Conservation (phyloP, 805 yeast species). For the Schizosaccharomyces osmophilus region DNA sequence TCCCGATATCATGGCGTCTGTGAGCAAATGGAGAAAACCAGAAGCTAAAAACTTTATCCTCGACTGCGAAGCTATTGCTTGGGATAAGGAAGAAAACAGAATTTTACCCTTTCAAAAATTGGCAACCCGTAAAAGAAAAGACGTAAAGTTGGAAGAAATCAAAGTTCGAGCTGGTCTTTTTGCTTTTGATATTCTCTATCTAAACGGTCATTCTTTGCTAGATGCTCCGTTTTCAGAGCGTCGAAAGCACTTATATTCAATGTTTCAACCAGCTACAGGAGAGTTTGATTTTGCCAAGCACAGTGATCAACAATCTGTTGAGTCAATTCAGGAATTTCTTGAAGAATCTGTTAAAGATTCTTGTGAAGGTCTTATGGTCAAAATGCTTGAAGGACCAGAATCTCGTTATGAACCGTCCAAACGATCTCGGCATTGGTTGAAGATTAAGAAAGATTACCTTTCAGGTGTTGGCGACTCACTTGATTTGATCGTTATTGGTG, state of each 20-base stretch:
- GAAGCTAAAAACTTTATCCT: conserved; percentile 38
- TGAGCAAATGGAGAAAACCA: conserved; percentile 29
- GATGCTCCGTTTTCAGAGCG: conserved; percentile 45
- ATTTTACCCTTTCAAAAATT: conserved; percentile 83
- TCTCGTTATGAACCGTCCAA: conserved; percentile 83
- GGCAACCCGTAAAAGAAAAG: conserved; percentile 84
- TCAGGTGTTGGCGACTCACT: conserved; percentile 91
- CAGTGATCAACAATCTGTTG: conserved; percentile 42
- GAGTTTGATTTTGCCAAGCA: conserved; percentile 60
- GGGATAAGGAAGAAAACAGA: conserved; percentile 57
- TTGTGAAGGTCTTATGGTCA: conserved; percentile 94
- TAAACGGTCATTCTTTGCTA: conserved; percentile 37
- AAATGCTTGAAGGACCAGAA: conserved; percentile 57
- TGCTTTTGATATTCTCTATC: conserved; percentile 66
- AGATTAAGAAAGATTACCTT: conserved; percentile 76
- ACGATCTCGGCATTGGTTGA: conserved; percentile 85
- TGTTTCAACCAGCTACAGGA: conserved; percentile 40
- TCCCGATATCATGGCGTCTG: conserved; percentile 61
- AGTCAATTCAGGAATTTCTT: conserved; percentile 57
- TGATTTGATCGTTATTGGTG: conserved; percentile 83
- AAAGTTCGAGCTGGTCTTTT: conserved; percentile 79
- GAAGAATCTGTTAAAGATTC: conserved; percentile 74
- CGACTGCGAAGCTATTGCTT: conserved; percentile 95
- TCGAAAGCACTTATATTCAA: conserved; percentile 31
- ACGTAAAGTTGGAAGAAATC: conserved; percentile 64